Evolutionary conservation across 495 filamentous ascomycete genomes (phyloP).

Genomic region (Podospora appendiculata): DNA sequence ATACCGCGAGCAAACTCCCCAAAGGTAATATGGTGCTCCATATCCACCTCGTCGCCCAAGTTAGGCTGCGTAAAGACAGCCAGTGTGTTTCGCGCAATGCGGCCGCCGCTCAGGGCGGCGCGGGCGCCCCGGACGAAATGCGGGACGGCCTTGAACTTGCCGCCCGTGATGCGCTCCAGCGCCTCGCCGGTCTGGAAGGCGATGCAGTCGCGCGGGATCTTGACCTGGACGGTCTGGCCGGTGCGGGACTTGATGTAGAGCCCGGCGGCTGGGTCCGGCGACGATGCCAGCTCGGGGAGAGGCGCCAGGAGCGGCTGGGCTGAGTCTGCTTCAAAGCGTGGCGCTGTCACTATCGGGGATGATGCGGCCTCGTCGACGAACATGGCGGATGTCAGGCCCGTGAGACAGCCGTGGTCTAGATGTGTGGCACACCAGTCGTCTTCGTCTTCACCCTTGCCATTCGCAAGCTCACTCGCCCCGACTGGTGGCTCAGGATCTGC

Average conservation of each 20-base stretch:
- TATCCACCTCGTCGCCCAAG: constrained; percentile 76
- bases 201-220: constrained; percentile 82
- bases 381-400: constrained; percentile 90
- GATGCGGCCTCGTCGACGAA: constrained; percentile 74
- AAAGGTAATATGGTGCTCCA: constrained; percentile 63
- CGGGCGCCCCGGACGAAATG: constrained; percentile 82
- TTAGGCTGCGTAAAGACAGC: constrained; percentile 98
- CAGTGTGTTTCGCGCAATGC: constrained; percentile 82
- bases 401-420: constrained; percentile 87
- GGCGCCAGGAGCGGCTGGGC: constrained; percentile 27
- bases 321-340: constrained; percentile 15
- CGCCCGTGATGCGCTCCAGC: constrained; percentile 77
- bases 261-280: constrained; percentile 77
- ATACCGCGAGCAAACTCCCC: constrained; percentile 82
- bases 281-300: constrained; percentile 59
- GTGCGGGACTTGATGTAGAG: constrained; percentile 86
- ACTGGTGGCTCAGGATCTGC: constrained; percentile 8
- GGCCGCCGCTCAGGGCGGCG: constrained; percentile 31
- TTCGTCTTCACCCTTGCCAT: constrained; percentile 37
- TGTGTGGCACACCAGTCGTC: constrained; percentile 98
- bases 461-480: constrained; percentile 14
- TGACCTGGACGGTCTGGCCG: constrained; percentile 72
- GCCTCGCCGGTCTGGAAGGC: constrained; percentile 96
- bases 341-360: constrained; percentile 29
- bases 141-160: constrained; percentile 87